phyloP scores from a whole-genome alignment of 1,284 basidiomycete genomes.

The Kwoniella shivajii region DNA sequence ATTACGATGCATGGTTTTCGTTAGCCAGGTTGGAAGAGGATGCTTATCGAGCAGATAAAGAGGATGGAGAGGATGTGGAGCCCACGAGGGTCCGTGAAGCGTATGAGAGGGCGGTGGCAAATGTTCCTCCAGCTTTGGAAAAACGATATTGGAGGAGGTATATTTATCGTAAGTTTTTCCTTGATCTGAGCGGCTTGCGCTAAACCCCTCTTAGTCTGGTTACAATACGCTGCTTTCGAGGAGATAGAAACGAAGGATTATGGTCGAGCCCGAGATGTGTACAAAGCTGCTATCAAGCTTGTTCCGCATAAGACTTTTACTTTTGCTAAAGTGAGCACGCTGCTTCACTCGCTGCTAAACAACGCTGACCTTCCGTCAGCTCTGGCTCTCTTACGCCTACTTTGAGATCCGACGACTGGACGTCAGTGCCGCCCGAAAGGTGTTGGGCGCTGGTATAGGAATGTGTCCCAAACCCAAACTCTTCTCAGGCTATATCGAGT shows the following conservation, averaged over 20 bases:
- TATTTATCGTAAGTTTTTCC: constrained; percentile 58
- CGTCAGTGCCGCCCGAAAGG: constrained; percentile 80
- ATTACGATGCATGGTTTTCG: constrained; percentile 99
- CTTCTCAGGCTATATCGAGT: constrained; percentile 91
- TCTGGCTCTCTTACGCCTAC: constrained; percentile 86
- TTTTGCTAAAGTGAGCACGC: constrained; percentile 81
- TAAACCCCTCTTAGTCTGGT: constrained; percentile 63
- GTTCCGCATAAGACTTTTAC: constrained; percentile 96
- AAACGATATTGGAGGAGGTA: constrained; percentile 81
- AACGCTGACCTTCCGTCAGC: constrained; percentile 29
- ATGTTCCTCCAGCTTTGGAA: constrained; percentile 75
- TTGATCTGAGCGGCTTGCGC: not conserved
- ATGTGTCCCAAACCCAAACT: constrained; percentile 93
- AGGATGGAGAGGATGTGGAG: constrained; percentile 68
- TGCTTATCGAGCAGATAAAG: constrained; percentile 70
- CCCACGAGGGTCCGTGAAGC: constrained; percentile 77
- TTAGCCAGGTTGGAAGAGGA: constrained; percentile 92
- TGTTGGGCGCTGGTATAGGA: constrained; percentile 87
- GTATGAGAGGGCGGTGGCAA: constrained; percentile 94
- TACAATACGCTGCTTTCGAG: constrained; percentile 95
- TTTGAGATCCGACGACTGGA: constrained; percentile 90
- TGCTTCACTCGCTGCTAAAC: too few relatives aligned
- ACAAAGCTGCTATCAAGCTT: constrained; percentile 83
- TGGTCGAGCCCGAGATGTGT: constrained; percentile 82
- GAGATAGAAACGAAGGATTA: constrained; percentile 94